Evolutionary conservation across 768 basidiomycete species (phyloP), one percentile per base, ranked within the genome.

Genomic region (Lentinula detonsa): DNA sequence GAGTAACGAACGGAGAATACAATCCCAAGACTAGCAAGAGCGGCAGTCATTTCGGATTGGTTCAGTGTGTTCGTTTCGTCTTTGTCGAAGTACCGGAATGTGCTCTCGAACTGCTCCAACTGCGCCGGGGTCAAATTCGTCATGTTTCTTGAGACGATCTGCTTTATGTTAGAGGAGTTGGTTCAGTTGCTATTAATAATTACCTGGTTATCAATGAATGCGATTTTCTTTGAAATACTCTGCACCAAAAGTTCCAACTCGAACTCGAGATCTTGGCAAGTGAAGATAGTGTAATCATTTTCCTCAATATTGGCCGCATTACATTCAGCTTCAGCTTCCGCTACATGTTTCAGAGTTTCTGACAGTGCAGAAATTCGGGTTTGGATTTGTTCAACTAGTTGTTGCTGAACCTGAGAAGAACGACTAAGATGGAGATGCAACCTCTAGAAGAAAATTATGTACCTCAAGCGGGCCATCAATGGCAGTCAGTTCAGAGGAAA

Each of bases 11-110:
- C 90, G 13, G 91, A 88, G 70, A 96, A 98, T 18, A 94, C 88
- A 59, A 99, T 91, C 1, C 96, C 95, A 42, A 98, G 78, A 73
- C 92, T 95, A 2, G 95, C 95, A 15, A 99, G 79, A 1, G 97
- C 97, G 10, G 93, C 92, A n/a, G 88, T 84, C 83, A 97, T 90
- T 73, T 98, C 94, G 5, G 91, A 81, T 61, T 88, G 70, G 62
- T 82, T 85, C 42, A 98, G 82, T 0, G 93, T 94, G 70, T 98
- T 97, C 42, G 89, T 86, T 67, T 92, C 90, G 65, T 98, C 95
- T 63, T 86, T 86, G 73, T 98, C 96, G 68, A 99, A 99, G 75
- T 98, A 95, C 56, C 95, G 85, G 86, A 99, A 98, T 1, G 95
- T 96, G 70, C 88, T 86, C 73, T 98, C 96, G 65, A 97, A 96